Evolutionary conservation across 2,329 filamentous ascomycete species (phyloP).

Genomic region (Neophaeococcomyces aloes): DNA sequence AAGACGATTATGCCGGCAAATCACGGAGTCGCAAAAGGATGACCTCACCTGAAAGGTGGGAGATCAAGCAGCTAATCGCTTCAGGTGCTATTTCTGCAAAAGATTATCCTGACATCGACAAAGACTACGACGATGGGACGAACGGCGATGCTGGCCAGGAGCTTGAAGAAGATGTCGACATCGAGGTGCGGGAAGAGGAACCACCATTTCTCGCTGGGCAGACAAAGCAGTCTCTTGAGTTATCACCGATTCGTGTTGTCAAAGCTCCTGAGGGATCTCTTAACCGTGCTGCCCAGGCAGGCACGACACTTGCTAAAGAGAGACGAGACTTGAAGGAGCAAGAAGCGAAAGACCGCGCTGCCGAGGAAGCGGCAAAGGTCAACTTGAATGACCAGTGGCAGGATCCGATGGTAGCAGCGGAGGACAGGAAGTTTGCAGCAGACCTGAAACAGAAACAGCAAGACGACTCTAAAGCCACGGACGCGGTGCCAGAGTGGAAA

Average conservation of each 20-base stretch:
- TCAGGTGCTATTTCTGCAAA: slow-evolving; percentile 87
- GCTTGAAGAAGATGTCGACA: slow-evolving; percentile 71
- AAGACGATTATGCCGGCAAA: slow-evolving; percentile 46
- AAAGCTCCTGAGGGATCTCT: slow-evolving; percentile 98
- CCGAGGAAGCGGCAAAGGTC: slow-evolving; percentile 64
- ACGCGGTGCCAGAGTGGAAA: slow-evolving; percentile 86
- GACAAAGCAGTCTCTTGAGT: slow-evolving; percentile 87
- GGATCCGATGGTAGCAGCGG: slow-evolving; percentile 83
- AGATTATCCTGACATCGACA: slow-evolving; percentile 88
- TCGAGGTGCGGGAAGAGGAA: slow-evolving; percentile 91
- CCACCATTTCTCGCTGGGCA: slow-evolving; percentile 92
- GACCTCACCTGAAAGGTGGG: slow-evolving; percentile 95
- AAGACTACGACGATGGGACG: slow-evolving; percentile 82
- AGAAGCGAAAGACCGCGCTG: slow-evolving; percentile 67
- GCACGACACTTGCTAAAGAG: slow-evolving; percentile 79
- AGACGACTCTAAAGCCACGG: slow-evolving; percentile 45
- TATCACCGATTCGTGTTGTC: slow-evolving; percentile 91
- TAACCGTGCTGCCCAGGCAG: slow-evolving; percentile 91
- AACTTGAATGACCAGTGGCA: slow-evolving; percentile 90
- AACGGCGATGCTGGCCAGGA: slow-evolving; percentile 82
- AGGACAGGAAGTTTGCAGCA: slow-evolving; percentile 77
- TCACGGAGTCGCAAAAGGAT: slow-evolving; percentile 72
- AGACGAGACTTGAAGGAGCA: slow-evolving; percentile 79
- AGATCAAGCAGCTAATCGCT: slow-evolving; percentile 91
- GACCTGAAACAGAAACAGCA: slow-evolving; percentile 63